A percentile compares a stretch with the other conserved stretches of the same genome.
phyloP scores from a whole-genome alignment of 331 rosid genomes.

The Rosa hybrid region DNA sequence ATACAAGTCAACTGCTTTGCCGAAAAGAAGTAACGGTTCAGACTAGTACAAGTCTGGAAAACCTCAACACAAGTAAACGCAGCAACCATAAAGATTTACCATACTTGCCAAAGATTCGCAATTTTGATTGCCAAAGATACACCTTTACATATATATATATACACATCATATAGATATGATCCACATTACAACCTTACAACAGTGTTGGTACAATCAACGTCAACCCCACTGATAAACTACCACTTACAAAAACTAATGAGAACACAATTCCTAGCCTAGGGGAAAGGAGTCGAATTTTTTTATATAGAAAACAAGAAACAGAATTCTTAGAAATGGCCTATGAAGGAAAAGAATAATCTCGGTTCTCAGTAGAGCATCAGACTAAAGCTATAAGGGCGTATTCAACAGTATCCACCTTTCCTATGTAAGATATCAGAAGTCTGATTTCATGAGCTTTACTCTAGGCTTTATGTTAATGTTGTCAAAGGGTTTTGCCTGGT shows the following conservation, averaged over 20 bases:
- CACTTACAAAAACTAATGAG: slow-evolving; percentile 42
- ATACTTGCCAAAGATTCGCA: slow-evolving; percentile 33
- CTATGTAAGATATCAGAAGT: slow-evolving; percentile 67
- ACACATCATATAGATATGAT: slow-evolving; percentile 65
- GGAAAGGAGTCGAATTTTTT: slow-evolving; percentile 15
- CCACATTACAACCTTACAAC: slow-evolving; percentile 35
- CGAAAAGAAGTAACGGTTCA: neutral
- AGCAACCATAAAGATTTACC: neutral
- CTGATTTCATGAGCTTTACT: slow-evolving; percentile 82
- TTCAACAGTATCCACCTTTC: slow-evolving; percentile 49
- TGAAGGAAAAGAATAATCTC: slow-evolving; percentile 31
- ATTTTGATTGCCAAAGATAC: slow-evolving; percentile 47
- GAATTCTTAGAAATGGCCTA: slow-evolving; percentile 29
- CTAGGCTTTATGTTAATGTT: slow-evolving; percentile 65
- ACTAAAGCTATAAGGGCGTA: slow-evolving; percentile 41
- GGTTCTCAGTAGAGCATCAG: slow-evolving; percentile 35
- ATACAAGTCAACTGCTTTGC: no score
- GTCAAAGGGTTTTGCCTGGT: slow-evolving; percentile 73
- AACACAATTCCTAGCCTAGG: slow-evolving; percentile 42
- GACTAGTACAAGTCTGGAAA: neutral
- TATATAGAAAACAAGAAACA: slow-evolving; percentile 18
- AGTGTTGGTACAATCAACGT: slow-evolving; percentile 45
- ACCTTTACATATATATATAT: slow-evolving; percentile 56
- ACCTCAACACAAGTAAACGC: neutral
- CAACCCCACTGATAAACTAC: slow-evolving; percentile 43